Base-by-base conservation (phyloP, 768 basidiomycete species). In the Gymnopilus junonius region DNA sequence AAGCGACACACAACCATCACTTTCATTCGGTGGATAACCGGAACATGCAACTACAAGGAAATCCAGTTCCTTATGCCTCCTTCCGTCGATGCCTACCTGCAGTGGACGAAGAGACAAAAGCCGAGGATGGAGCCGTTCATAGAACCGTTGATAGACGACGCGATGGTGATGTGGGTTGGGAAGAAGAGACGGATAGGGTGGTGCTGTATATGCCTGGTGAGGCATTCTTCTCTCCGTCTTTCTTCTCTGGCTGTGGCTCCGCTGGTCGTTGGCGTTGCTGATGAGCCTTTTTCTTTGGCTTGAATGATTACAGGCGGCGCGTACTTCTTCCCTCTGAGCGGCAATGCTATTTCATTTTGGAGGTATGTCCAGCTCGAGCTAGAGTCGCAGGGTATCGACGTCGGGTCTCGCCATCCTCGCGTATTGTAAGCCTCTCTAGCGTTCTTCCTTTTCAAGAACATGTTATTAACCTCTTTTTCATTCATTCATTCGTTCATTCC, bases 131-230 rank as follows among this genome's bases (percentile, higher is more conserved):
- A 75, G 21, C 69, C 71, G 29, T 50, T 75, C 17, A 62, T 67
- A 3, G 73, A 75, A 21, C 68, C 71, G 29, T 58, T 75, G 15
- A 65, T 67, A 4, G 66, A 71, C 20, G 70, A 71, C 35, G 68
- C 67, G 14, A 46, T 50, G 17, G 45, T 74, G 34, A 29, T 73
- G 31, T 76, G 74, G 75, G 61, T 76, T 46, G 73, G 68, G 23
- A 64, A 55, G 10, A 76, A 73, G 58, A 65, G 71, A 66, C 67
- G 7, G 72, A 74, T 7, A 67, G 64, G 11, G 71, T 75, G 3
- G 27, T 76, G 1, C 40, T 73, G n/a, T 74, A 64, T 53, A 25
- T 69, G 2, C 75, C 71, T 64, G 68, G 68, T 69, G 34, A 2
- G 63, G n/a, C 21, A 7, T 63, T 23, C 17, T 31, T 40, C 14